A percentile compares a stretch with the other conserved stretches of the same genome.
These are phyloP conservation scores for Brassica napus DNA, from an alignment of 345 rosid genomes.

Conservation along the genomic window Da-Ae NC_063436.1:4136001-4136500, in stretches of 20 bases:
- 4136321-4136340: slow-evolving; percentile 8
- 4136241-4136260: background rate
- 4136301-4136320: background rate
- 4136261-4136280: background rate
- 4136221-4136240: slow-evolving; percentile 11
- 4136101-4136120: background rate
- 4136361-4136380: slow-evolving; percentile 6
- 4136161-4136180: slow-evolving; percentile 17
- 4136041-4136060: background rate
- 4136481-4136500: slow-evolving; percentile 20
- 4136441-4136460: background rate
- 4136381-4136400: background rate
- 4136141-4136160: background rate
- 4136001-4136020: slow-evolving; percentile 31
- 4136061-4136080: background rate
- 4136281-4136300: slow-evolving; percentile 11
- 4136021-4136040: background rate
- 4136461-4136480: slow-evolving; percentile 3
- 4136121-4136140: background rate
- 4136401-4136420: background rate
- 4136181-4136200: slow-evolving; percentile 14
- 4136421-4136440: background rate
- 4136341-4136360: slow-evolving; percentile 23
- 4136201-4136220: slow-evolving; percentile 14
- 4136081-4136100: background rate